Evolutionary conservation across 2,329 filamentous ascomycete genomes (phyloP), one percentile per base, ranked within the genome.

Genomic region (Penicillium nordicum): DNA sequence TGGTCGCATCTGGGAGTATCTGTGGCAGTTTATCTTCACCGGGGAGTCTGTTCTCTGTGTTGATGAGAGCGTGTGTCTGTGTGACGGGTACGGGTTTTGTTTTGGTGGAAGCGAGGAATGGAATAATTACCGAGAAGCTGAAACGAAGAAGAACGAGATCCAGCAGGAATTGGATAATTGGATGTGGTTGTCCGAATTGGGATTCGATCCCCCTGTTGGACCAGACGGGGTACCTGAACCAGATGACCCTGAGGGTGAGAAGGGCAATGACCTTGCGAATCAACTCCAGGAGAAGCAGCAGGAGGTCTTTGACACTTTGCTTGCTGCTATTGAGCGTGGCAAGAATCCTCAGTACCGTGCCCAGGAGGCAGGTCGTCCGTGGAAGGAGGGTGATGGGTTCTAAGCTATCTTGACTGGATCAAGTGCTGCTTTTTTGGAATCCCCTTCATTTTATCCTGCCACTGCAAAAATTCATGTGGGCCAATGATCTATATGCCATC

Each of bases 1-100:
- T 12, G 84, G 84, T 3, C 77, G 84, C 3, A 76, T 86, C 16
- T 86, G 83, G 75, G 84, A 87, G 67, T 86, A 87, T 65, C 70
- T 85, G 1, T 87, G 84, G 84, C 83, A 86, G 57, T 83, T 80
- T 57, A 77, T 87, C 14, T 87, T 86, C 66, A 82, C 82, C 0
- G 81, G 79, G 1, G 58, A 78, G 42, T 64, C 70, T 14, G 69
- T 74, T 27, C 64, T 75, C 42, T 82, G 79, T 55, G 76, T 78
- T 4, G 70, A 71, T 30, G 80, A 84, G 71, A 76, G 81, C 54
- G 70, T 80, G 0, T 88, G 85, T 71, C 84, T 85, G 58, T 88
- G 85, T 66, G 84, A 87, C 57, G 84, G 82, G 6, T 88, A 81
- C 48, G 85, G 85, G 1, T 71, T 83, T 10, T 88, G 85, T 40